These are phyloP conservation scores for Cutaneotrichosporon spelunceum DNA, from an alignment of 1,284 basidiomycete genomes.

Conservation along the genomic window DNA sequence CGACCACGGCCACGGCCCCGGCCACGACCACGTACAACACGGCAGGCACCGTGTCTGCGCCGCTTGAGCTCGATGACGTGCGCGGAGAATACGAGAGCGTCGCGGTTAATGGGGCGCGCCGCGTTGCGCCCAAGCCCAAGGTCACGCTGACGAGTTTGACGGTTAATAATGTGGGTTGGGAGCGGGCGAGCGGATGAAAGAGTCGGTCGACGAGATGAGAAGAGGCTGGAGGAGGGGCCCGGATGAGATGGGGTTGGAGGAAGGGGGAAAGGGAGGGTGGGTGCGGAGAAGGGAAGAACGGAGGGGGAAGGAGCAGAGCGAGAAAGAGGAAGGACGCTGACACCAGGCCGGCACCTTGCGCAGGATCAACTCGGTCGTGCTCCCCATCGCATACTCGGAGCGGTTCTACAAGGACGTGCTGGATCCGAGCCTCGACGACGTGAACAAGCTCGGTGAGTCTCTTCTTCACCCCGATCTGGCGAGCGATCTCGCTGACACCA, in stretches of 20 bases:
- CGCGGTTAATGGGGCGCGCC: slow-evolving; percentile 25
- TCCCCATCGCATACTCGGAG: slow-evolving; percentile 50
- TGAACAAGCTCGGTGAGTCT: slow-evolving; percentile 50
- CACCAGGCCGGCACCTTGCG: slow-evolving; percentile 47
- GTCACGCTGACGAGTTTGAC: slow-evolving; percentile 51
- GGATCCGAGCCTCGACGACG: slow-evolving; percentile 44
- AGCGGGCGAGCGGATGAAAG: too few relatives aligned
- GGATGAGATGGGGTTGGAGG: too few relatives aligned
- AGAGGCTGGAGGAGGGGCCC: too few relatives aligned
- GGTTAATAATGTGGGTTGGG: slow-evolving; percentile 49
- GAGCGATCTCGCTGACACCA: slow-evolving; percentile 10
- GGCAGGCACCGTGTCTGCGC: slow-evolving; percentile 44
- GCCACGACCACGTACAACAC: slow-evolving; percentile 33
- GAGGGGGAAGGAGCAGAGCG: neutral
- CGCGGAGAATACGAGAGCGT: slow-evolving; percentile 42
- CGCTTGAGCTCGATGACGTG: slow-evolving; percentile 41
- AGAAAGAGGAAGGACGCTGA: slow-evolving; percentile 3
- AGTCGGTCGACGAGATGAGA: too few relatives aligned
- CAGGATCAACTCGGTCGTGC: slow-evolving; percentile 48
- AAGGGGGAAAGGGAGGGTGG: neutral
- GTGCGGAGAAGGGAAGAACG: neutral
- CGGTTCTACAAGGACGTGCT: slow-evolving; percentile 51
- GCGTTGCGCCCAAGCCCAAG: slow-evolving; percentile 45
- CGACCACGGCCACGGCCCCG: too few relatives aligned
- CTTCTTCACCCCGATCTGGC: neutral